Base-by-base conservation (phyloP, 1,139 yeast species). In the Nakaseomyces nivariensis region DNA sequence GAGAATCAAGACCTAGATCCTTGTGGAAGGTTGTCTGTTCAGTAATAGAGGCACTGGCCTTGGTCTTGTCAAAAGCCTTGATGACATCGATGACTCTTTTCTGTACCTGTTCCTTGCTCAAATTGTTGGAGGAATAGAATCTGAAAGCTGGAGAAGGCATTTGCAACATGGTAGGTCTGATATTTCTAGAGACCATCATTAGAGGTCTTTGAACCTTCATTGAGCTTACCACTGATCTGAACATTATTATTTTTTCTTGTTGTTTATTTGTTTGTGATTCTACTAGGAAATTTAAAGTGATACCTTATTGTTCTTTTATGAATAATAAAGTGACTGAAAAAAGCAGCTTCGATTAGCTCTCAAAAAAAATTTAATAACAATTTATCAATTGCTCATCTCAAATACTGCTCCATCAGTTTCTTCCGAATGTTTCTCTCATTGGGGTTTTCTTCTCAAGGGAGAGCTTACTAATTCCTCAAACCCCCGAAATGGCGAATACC, bases 1-100 rank as follows among this genome's bases (percentile, higher is more conserved):
- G 74, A 5, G 87, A 81, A 64, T 81, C 87, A 58, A 81, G 70
- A n/a, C 83, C 83, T 63, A 81, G 73, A 62, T 81, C 87, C 51
- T 64, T 61, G 47, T 61, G 58, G 49, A 67, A 63, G 36, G 59
- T 57, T 24, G 71, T 64, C 40, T 63, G 63, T 13, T 59, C 53
- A 5, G 63, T 56, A 37, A 70, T 58, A 8, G 60, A 54, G 24
- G 57, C 52, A 22, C 60, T 54, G 37, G 62, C 62, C 6, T 58
- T 52, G 38, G 56, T 59, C 52, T 61, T 61, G 54, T 58, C 62
- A 47, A 63, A 64, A 0, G 66, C 56, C 51, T 59, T 62, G 47
- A 64, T 58, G 27, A 64, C 67, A 48, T 63, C 64, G 17, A 56
- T 51, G 34, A 41, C 44, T 27, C 44, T 27, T 29, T 41, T 41